Evolutionary conservation across 208 protist genomes (phyloP).

Genomic region (Leptomonas pyrrhocoris): DNA sequence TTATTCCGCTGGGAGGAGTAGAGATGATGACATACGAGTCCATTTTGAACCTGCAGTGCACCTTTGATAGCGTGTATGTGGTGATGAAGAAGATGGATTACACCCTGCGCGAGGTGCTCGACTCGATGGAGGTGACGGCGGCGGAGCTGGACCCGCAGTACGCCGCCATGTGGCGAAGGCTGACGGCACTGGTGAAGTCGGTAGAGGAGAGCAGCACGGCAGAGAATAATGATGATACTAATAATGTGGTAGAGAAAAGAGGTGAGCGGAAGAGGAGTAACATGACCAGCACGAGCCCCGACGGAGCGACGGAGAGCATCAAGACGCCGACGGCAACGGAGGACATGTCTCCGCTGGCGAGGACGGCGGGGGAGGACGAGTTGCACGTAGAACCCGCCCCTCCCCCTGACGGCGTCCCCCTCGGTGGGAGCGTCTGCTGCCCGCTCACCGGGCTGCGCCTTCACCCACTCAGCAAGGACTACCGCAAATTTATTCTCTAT

Average conservation of each 20-base stretch:
- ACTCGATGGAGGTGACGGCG: slow-evolving; percentile 45
- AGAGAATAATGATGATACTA: neutral
- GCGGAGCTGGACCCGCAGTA: slow-evolving; percentile 32
- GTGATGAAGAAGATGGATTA: slow-evolving; percentile 92
- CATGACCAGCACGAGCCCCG: neutral
- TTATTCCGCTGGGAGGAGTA: slow-evolving; percentile 80
- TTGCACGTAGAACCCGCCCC: neutral
- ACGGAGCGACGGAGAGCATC: neutral
- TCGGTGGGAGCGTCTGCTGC: slow-evolving; percentile 26
- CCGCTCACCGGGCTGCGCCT: slow-evolving; percentile 50
- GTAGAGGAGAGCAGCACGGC: neutral
- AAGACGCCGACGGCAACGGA: neutral
- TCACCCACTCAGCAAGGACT: slow-evolving; percentile 95
- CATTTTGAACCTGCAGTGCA: slow-evolving; percentile 48
- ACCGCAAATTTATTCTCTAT: slow-evolving; percentile 97
- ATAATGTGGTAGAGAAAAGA: neutral
- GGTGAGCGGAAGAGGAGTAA: neutral
- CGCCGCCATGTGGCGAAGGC: slow-evolving; percentile 1
- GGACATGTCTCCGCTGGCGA: neutral
- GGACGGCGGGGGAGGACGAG: slow-evolving; percentile 8
- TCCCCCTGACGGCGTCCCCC: slow-evolving; percentile 1
- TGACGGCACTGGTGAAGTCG: slow-evolving; percentile 1
- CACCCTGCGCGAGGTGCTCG: slow-evolving; percentile 85
- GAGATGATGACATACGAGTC: slow-evolving; percentile 76
- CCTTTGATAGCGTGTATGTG: slow-evolving; percentile 85